Evolutionary conservation across 23 red algal species (phyloP), one percentile per base, ranked within the genome.

Genomic region (Cyanidioschyzon merolae): DNA sequence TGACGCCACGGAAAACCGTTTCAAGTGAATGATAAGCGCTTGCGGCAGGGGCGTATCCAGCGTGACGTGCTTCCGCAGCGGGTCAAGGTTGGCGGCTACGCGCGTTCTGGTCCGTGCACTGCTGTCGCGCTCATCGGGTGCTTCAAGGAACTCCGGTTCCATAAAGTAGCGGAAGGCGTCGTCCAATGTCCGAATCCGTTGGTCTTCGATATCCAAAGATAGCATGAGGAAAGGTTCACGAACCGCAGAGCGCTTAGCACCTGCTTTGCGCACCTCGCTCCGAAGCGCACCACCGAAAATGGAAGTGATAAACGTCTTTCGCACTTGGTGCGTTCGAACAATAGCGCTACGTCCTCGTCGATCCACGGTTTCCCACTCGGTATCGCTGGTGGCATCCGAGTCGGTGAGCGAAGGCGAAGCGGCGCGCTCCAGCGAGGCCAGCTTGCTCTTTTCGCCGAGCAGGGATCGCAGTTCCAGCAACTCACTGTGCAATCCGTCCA

Each of bases 401-500:
- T 50, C 2, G 25, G 32, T 80, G 3, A 26, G 35, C 0, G 21
- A 21, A 34, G n/a, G 29, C 7, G 21, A 7, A 15, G 2, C 37
- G 2, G 39, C 29, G 38, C 39, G 68, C 2, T 12, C 68, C 58
- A 1, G 1, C 27, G 27, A 27, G 34, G 27, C 27, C 37, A 54
- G 0, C 1, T 0, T 0, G 0, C 37, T 38, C 1, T 1, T 25
- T 35, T 38, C 1, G 1, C 2, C 29, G 31, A 34, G 77, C 2
- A 34, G 25, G 18, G 26, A 29, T 32, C 37, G 32, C 79, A 39
- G 18, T 2, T 39, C 39, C 26, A 90, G 74, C 37, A 84, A 34
- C 76, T 96, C 92, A 57, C 90, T 87, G 74, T 96, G 92, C 39
- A 96, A 58, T 41, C 63, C 79, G 74, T 96, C 83, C 25, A 96